Conservation (phyloP, 257 asterid genomes). For the Paulownia fortunei region DNA sequence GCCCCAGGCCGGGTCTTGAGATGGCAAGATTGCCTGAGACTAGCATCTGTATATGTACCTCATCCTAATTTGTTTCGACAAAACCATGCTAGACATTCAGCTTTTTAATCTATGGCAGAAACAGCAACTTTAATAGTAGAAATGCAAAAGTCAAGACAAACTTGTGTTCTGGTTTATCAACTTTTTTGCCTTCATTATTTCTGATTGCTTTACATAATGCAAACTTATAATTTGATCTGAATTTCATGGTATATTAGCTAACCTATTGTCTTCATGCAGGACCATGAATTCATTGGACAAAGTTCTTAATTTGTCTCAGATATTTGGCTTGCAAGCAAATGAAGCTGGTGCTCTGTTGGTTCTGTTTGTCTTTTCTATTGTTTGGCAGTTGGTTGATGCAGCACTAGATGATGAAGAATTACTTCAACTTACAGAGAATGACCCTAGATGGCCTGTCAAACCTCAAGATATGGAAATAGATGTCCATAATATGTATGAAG, state of each 20-base stretch:
- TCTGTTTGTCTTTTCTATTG: conserved; percentile 65
- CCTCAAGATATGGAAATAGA: conserved; percentile 79
- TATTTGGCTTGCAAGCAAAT: conserved; percentile 55
- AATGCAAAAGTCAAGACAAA: not conserved
- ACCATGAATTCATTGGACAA: conserved; percentile 59
- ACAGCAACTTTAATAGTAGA: not conserved
- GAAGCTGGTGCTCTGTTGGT: conserved; percentile 70
- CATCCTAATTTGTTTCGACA: not conserved
- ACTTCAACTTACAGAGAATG: conserved; percentile 67
- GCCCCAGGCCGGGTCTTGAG: no score
- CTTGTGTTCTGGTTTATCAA: not conserved
- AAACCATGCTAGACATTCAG: not conserved
- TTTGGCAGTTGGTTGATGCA: conserved; percentile 85
- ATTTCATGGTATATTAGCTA: conserved; percentile 4
- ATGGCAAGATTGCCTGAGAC: no score
- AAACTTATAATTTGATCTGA: conserved; percentile 19
- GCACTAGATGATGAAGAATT: conserved; percentile 90
- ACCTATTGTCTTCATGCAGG: conserved; percentile 52
- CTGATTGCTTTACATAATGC: not conserved
- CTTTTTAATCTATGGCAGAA: not conserved
- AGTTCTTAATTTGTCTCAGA: conserved; percentile 57
- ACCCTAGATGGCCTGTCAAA: conserved; percentile 70
- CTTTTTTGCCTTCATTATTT: not conserved
- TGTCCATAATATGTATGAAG: conserved; percentile 43
- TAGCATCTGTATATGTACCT: not conserved